phyloP scores from a whole-genome alignment of 441 rosid genomes.

The Brassica balearica region DNA sequence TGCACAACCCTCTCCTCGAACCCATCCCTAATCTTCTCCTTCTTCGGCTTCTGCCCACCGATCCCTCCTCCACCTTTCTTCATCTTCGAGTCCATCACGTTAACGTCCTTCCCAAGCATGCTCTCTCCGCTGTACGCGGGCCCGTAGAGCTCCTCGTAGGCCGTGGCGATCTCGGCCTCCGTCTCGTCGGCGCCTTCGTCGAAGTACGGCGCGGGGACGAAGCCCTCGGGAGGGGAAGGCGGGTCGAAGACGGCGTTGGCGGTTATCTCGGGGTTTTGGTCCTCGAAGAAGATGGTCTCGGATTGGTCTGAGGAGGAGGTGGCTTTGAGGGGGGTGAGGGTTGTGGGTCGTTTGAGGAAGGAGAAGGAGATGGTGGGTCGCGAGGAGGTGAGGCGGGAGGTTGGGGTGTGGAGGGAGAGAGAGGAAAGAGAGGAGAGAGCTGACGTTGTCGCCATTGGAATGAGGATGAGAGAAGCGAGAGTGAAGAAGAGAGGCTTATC shows the following conservation, averaged over 20 bases:
- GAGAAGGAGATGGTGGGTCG: background rate
- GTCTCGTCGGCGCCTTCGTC: conserved; percentile 76
- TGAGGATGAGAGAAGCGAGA: conserved; percentile 22
- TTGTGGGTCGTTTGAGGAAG: background rate
- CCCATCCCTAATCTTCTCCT: conserved; percentile 75
- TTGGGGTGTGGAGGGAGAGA: conserved; percentile 35
- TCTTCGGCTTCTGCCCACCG: conserved; percentile 61
- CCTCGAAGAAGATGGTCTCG: conserved; percentile 65
- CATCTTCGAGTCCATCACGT: conserved; percentile 70
- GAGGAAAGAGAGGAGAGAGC: conserved; percentile 53
- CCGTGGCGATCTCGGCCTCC: conserved; percentile 76
- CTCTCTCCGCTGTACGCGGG: conserved; percentile 76
- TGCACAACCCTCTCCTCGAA: conserved; percentile 91
- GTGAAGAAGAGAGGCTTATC: conserved; percentile 38
- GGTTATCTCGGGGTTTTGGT: conserved; percentile 46
- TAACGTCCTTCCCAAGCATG: conserved; percentile 64
- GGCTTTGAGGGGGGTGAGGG: conserved; percentile 37
- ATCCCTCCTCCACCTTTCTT: conserved; percentile 55
- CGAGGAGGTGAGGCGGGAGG: conserved; percentile 23
- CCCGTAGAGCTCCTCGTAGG: conserved; percentile 84
- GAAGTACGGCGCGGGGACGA: conserved; percentile 59
- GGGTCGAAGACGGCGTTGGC: conserved; percentile 66
- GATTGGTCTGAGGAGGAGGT: conserved; percentile 45
- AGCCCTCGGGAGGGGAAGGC: conserved; percentile 68
- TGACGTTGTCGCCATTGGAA: conserved; percentile 43